Percentiles rank a stretch among this genome's conserved stretches.
phyloP scores from a whole-genome alignment of 2,329 filamentous ascomycete species.

The Blastomyces parvus region DNA sequence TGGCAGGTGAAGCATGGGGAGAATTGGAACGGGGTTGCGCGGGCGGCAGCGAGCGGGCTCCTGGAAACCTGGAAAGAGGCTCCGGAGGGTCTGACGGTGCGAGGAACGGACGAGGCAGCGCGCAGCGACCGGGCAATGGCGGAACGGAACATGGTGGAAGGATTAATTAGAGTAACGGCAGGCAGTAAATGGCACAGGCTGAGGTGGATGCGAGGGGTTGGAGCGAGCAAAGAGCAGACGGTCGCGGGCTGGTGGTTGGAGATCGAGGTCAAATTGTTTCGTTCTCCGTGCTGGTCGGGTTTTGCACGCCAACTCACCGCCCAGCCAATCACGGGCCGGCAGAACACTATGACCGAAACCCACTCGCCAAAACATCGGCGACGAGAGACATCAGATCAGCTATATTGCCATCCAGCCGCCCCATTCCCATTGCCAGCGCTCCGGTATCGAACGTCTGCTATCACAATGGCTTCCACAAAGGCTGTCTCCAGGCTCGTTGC shows the following conservation, averaged over 20 bases:
- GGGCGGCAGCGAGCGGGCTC: conserved; percentile 48
- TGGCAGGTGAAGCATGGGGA: conserved; percentile 55
- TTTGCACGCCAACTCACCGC: conserved; percentile 11
- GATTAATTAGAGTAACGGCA: conserved; percentile 10
- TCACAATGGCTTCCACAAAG: conserved; percentile 38
- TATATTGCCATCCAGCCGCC: background rate
- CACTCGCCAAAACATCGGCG: conserved; percentile 20
- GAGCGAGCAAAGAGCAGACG: background rate
- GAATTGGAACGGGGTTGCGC: conserved; percentile 51
- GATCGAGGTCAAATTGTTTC: conserved; percentile 10
- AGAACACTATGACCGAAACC: conserved; percentile 36
- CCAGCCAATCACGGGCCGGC: conserved; percentile 31
- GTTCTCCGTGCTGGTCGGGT: conserved; percentile 16
- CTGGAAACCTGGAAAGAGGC: conserved; percentile 50
- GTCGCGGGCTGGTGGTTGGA: background rate
- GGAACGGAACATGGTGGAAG: conserved; percentile 73
- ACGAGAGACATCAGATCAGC: conserved; percentile 20
- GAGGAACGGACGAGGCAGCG: conserved; percentile 42
- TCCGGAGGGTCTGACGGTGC: conserved; percentile 44
- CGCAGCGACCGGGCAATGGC: conserved; percentile 70
- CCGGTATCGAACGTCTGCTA: conserved; percentile 15
- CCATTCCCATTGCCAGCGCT: conserved; percentile 8
- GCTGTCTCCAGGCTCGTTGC: conserved; percentile 37
- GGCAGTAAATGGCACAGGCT: conserved; percentile 6
- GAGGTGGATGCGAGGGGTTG: background rate